phyloP scores from a whole-genome alignment of 2,329 filamentous ascomycete species.

The Aureobasidium lini region DNA sequence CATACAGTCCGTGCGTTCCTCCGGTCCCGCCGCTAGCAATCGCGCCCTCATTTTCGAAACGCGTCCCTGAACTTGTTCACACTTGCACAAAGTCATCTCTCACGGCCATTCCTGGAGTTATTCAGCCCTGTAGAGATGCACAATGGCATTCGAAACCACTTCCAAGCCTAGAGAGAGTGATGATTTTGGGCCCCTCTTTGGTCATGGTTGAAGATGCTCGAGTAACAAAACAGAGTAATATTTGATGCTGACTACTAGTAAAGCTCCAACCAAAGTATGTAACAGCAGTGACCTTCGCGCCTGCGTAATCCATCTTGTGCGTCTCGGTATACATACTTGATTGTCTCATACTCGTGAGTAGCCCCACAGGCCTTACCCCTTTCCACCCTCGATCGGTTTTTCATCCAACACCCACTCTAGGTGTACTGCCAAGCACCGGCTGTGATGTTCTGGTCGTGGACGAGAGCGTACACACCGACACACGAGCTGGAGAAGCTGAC shows the following conservation, averaged over 20 bases:
- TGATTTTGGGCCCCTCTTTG: too few relatives aligned
- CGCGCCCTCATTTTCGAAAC: not conserved
- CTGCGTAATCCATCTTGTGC: not conserved
- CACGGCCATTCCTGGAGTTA: too few relatives aligned
- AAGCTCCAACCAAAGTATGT: conserved; percentile 6
- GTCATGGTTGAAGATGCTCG: too few relatives aligned
- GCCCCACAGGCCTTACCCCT: not conserved
- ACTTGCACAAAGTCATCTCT: not conserved
- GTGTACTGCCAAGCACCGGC: conserved; percentile 19
- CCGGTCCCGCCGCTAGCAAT: not conserved
- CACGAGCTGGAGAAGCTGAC: conserved; percentile 13
- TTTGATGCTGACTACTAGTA: not conserved
- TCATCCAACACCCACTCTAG: not conserved
- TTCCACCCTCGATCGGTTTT: not conserved
- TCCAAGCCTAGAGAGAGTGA: not conserved
- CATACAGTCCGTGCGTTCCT: conserved; percentile 3
- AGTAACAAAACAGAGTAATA: not conserved
- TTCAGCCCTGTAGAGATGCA: too few relatives aligned
- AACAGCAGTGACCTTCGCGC: not conserved
- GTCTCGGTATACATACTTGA: not conserved
- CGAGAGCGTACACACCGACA: conserved; percentile 12
- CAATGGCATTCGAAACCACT: not conserved
- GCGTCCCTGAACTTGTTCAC: not conserved
- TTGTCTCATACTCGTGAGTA: not conserved
- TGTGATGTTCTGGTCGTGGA: conserved; percentile 6